Conservation (phyloP, 352 stramenopile genomes). For the Aphanomyces cochlioides region DNA sequence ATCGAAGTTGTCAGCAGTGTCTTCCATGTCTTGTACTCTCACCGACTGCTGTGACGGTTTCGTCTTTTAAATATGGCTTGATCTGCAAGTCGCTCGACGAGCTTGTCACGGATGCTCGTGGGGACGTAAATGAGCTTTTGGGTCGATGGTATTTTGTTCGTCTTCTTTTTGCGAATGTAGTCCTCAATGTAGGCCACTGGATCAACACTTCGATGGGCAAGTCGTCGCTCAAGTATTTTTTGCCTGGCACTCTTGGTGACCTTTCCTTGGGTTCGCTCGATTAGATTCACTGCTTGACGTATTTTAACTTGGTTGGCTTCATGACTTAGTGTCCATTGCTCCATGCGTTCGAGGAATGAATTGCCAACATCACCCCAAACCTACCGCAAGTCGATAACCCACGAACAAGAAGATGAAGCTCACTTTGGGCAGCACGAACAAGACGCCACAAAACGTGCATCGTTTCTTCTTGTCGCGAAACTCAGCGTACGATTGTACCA, state of each 20-base stretch:
- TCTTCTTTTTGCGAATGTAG: neutral
- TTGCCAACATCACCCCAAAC: slow-evolving; percentile 70
- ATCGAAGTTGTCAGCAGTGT: too few relatives aligned
- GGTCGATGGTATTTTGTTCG: too few relatives aligned
- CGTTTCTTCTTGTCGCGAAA: slow-evolving; percentile 83
- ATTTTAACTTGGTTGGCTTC: slow-evolving; percentile 56
- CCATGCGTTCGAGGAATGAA: slow-evolving; percentile 62
- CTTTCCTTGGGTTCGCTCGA: slow-evolving; percentile 38
- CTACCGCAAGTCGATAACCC: slow-evolving; percentile 29
- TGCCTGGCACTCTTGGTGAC: slow-evolving; percentile 56
- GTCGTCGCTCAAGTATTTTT: slow-evolving; percentile 18
- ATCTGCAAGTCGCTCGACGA: neutral
- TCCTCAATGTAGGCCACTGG: slow-evolving; percentile 28
- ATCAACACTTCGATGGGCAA: slow-evolving; percentile 48
- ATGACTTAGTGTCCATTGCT: slow-evolving; percentile 41
- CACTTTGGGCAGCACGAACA: slow-evolving; percentile 52
- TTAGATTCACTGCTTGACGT: slow-evolving; percentile 39
- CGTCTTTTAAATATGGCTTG: neutral
- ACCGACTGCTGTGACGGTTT: neutral
- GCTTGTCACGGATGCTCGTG: neutral
- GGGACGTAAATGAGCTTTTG: neutral
- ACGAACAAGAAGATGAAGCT: neutral
- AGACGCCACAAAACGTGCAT: slow-evolving; percentile 69
- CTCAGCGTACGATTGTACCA: slow-evolving; percentile 74
- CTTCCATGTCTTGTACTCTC: neutral